phyloP scores from a whole-genome alignment of 768 basidiomycete species.

The Auriscalpium vulgare region DNA sequence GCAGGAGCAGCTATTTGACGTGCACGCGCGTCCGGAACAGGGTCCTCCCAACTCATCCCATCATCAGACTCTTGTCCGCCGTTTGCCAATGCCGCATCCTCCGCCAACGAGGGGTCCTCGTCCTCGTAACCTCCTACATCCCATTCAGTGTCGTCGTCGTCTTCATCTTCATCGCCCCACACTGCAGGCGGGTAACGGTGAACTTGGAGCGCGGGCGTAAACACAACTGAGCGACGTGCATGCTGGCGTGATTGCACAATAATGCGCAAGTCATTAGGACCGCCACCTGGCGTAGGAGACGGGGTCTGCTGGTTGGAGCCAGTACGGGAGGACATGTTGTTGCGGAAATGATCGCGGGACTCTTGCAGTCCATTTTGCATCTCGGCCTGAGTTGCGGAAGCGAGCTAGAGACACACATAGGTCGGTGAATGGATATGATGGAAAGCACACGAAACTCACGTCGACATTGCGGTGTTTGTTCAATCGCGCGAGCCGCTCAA shows the following conservation, averaged over 20 bases:
- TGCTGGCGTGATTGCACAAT: conserved; percentile 13
- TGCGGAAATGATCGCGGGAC: conserved; percentile 46
- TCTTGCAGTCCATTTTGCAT: conserved; percentile 44
- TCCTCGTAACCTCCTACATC: conserved; percentile 63
- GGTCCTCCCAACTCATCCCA: conserved; percentile 84
- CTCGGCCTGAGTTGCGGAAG: conserved; percentile 67
- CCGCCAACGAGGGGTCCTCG: conserved; percentile 55
- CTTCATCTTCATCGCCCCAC: conserved; percentile 72
- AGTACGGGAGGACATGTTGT: conserved; percentile 40
- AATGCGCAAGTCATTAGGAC: conserved; percentile 27
- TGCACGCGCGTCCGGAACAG: conserved; percentile 43
- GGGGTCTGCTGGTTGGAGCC: conserved; percentile 40
- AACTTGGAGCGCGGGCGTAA: conserved; percentile 59
- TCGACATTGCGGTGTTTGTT: conserved; percentile 98
- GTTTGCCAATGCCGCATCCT: conserved; percentile 43
- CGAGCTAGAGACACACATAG: conserved; percentile 40
- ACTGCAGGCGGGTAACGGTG: conserved; percentile 77
- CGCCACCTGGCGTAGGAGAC: conserved; percentile 38
- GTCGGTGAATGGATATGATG: neutral
- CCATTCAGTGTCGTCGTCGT: conserved; percentile 50
- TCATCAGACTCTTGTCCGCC: conserved; percentile 56
- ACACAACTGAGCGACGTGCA: conserved; percentile 44
- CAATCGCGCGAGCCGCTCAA: conserved; percentile 87
- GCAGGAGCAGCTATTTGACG: conserved; percentile 22
- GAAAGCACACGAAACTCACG: conserved; percentile 38